These are phyloP conservation scores for Amanita rubescens DNA, from an alignment of 768 basidiomycete species.

Conservation along the genomic window DNA sequence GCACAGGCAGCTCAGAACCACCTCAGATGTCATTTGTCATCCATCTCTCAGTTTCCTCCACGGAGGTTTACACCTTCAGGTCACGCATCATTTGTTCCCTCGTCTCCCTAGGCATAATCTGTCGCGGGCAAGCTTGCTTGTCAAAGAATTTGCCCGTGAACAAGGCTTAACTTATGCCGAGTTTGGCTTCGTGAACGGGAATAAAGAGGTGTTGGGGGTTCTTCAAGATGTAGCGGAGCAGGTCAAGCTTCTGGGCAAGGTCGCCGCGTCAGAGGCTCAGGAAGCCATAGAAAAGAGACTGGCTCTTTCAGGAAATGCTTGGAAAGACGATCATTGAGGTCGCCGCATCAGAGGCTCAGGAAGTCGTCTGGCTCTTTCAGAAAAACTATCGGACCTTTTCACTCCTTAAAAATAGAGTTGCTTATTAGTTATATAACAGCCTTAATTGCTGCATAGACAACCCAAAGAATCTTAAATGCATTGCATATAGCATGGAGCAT, in stretches of 20 bases:
- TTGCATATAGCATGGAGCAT: constrained; percentile 32
- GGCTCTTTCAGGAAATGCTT: neutral
- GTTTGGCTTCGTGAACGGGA: constrained; percentile 86
- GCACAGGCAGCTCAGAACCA: constrained; percentile 94
- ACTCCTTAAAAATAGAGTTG: neutral
- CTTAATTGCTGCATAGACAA: constrained; percentile 5
- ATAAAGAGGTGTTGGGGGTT: constrained; percentile 75
- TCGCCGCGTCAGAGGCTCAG: constrained; percentile 68
- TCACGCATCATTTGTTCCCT: constrained; percentile 96
- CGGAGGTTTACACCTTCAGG: constrained; percentile 96
- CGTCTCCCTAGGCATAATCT: constrained; percentile 93
- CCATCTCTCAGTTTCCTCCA: constrained; percentile 82
- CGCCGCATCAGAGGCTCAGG: constrained; percentile 64
- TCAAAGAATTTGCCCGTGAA: constrained; percentile 83
- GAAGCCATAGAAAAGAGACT: constrained; percentile 44
- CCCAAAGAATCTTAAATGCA: constrained; percentile 29
- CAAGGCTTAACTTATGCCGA: constrained; percentile 84
- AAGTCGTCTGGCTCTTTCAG: constrained; percentile 34
- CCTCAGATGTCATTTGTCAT: constrained; percentile 89
- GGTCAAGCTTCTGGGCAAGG: constrained; percentile 70
- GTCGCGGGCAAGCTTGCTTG: constrained; percentile 68
- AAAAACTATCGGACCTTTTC: neutral
- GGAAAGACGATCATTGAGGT: constrained; percentile 33
- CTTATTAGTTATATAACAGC: constrained; percentile 1
- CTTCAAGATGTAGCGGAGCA: constrained; percentile 84